Base-by-base conservation (phyloP, 768 basidiomycete genomes). In the Lepiota subincarnata region DNA sequence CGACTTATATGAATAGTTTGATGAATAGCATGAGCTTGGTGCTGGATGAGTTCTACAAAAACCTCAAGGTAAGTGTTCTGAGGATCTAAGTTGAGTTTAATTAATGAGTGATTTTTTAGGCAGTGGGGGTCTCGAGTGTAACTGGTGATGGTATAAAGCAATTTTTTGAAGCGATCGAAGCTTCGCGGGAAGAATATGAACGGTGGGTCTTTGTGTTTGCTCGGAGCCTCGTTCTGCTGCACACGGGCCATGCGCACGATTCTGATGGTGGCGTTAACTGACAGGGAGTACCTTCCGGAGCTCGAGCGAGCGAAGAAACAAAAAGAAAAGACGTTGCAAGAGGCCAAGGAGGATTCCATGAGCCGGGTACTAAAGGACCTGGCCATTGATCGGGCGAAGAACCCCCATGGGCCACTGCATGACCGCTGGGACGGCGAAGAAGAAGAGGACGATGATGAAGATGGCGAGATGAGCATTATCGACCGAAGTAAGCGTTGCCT, bases 11-110 rank as follows among this genome's bases (percentile, higher is more conserved):
- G 94, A 95, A 92, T 66, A 95, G 92, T 65, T 73, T 99, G 58
- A 99, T 98, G 96, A 93, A 96, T 59, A 93, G 91, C 65, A 98
- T 99, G 97, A 94, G 95, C 66, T 70, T 99, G 48, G 96, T 99
- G 6, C 71, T 99, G 49, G 97, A 99, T 63, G 97, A 98, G 65
- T 99, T 99, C 62, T 99, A 99, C 72, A 92, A 94, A 69, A 88
- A 97, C 59, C 74, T 99, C 49, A 92, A 91, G 76, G 95, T 92
- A 47, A 37, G 80, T 62, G 6, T 10, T 44, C 28, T 24, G 34
- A 8, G 11, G 49, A 6, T 20, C 12, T 43, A 35, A 54, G 1
- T 28, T 40, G 8, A 22, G 14, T n/a, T 43, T 16, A 12, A 36
- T n/a, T 41, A 35, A 14, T 36, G 14, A n/a, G n/a, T n/a, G 22